These are phyloP conservation scores for Silene coronaria DNA, from an alignment of 179 eudicot genomes.

Conservation along the genomic window DNA sequence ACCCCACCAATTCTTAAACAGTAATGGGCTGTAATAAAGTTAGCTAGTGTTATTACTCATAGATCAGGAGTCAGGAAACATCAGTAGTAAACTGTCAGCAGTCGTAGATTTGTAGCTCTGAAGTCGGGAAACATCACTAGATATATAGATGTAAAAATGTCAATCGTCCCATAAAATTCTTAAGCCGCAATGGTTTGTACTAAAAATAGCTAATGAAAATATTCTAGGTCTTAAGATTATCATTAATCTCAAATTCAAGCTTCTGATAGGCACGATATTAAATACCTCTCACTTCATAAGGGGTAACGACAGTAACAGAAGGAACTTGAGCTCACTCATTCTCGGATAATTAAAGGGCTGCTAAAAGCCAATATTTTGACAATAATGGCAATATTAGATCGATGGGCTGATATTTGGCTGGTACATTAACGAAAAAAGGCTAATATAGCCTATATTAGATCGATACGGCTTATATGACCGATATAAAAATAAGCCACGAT, in stretches of 20 bases:
- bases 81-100: constrained; percentile 5
- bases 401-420: background rate
- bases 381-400: background rate
- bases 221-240: background rate
- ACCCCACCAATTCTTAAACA: background rate
- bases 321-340: too few species aligned
- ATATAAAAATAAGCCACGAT: background rate
- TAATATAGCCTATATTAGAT: background rate
- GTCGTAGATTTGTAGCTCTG: constrained; percentile 1
- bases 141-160: background rate
- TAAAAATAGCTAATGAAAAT: background rate
- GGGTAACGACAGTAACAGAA: too few species aligned
- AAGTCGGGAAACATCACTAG: constrained; percentile 2
- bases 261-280: too few species aligned
- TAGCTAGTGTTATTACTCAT: background rate
- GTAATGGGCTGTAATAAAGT: background rate
- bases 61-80: background rate
- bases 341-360: too few species aligned
- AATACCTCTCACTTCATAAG: too few species aligned
- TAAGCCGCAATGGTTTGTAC: background rate
- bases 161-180: background rate
- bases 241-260: too few species aligned
- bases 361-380: too few species aligned
- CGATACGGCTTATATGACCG: background rate
- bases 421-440: background rate